Percentiles rank a stretch among this genome's conserved stretches.
These are phyloP conservation scores for Arthrocladium fulminans DNA, from an alignment of 2,329 filamentous ascomycete genomes.

Conservation along the genomic window DNA sequence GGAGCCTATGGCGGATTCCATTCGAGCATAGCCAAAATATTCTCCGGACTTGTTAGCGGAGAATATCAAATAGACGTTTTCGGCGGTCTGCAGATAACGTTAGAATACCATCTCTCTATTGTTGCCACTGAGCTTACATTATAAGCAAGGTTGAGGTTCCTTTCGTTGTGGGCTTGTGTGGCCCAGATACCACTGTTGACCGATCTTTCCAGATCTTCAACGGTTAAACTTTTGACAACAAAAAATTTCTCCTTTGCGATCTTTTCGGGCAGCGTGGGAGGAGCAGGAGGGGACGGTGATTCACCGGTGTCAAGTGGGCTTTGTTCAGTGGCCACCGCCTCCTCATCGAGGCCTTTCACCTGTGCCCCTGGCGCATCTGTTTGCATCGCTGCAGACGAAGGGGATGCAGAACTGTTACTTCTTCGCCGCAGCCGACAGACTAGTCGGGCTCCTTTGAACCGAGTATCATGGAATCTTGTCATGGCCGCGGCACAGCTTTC, in stretches of 20 bases:
- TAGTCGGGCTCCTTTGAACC: slow-evolving; percentile 74
- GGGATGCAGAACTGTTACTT: slow-evolving; percentile 31
- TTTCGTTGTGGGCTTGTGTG: slow-evolving; percentile 88
- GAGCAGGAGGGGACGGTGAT: neutral
- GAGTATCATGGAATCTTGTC: slow-evolving; percentile 78
- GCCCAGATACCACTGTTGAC: slow-evolving; percentile 86
- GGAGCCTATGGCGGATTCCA: slow-evolving; percentile 74
- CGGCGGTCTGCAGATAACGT: slow-evolving; percentile 49
- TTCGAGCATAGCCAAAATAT: slow-evolving; percentile 90
- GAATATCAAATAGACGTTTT: slow-evolving; percentile 85
- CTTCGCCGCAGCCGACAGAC: slow-evolving; percentile 70
- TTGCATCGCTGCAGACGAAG: slow-evolving; percentile 42
- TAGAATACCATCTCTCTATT: slow-evolving; percentile 8
- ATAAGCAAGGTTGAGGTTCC: slow-evolving; percentile 71
- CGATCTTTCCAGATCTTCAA: slow-evolving; percentile 82
- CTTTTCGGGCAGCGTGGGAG: slow-evolving; percentile 3
- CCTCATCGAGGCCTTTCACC: slow-evolving; percentile 12
- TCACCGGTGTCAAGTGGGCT: neutral
- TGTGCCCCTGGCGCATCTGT: slow-evolving; percentile 39
- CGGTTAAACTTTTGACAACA: slow-evolving; percentile 82
- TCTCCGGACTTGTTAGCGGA: slow-evolving; percentile 96
- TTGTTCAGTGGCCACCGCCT: slow-evolving; percentile 11
- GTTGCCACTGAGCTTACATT: slow-evolving; percentile 46
- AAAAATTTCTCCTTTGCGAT: slow-evolving; percentile 67
- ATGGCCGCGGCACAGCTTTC: slow-evolving; percentile 66